Conservation (phyloP, 2,329 filamentous ascomycete species). For the Alternaria ethzedia region DNA sequence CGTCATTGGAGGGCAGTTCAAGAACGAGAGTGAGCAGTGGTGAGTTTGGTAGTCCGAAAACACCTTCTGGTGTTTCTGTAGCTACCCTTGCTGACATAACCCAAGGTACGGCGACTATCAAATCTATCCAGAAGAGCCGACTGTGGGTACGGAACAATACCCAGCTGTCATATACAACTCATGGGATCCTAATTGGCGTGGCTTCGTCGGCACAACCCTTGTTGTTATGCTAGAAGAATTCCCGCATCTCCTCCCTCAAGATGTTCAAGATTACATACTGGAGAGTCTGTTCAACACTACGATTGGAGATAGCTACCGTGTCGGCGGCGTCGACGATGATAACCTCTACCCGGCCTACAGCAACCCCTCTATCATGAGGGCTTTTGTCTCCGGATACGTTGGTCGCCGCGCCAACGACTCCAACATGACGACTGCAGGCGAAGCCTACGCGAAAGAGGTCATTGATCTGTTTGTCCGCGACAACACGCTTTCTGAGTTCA, state of each 20-base stretch:
- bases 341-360: slow-evolving; percentile 69
- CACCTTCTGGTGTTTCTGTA: neutral
- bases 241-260: slow-evolving; percentile 52
- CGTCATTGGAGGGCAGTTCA: slow-evolving; percentile 61
- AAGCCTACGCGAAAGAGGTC: slow-evolving; percentile 62
- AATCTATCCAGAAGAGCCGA: slow-evolving; percentile 63
- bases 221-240: slow-evolving; percentile 67
- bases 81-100: neutral
- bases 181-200: slow-evolving; percentile 71
- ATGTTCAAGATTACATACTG: slow-evolving; percentile 55
- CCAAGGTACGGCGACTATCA: slow-evolving; percentile 60
- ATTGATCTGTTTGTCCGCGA: slow-evolving; percentile 63
- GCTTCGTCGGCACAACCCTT: slow-evolving; percentile 66
- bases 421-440: slow-evolving; percentile 66
- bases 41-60: slow-evolving; percentile 35
- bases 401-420: slow-evolving; percentile 60
- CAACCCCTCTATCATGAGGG: slow-evolving; percentile 68
- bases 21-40: slow-evolving; percentile 62
- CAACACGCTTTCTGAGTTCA: slow-evolving; percentile 67
- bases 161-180: slow-evolving; percentile 59
- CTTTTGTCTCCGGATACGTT: slow-evolving; percentile 65
- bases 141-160: slow-evolving; percentile 61
- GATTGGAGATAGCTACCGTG: slow-evolving; percentile 66
- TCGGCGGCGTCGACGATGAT: slow-evolving; percentile 65
- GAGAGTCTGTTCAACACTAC: slow-evolving; percentile 62